These are phyloP conservation scores for Fusarium xyrophilum DNA, from an alignment of 2,329 filamentous ascomycete species.

Conservation along the genomic window DNA sequence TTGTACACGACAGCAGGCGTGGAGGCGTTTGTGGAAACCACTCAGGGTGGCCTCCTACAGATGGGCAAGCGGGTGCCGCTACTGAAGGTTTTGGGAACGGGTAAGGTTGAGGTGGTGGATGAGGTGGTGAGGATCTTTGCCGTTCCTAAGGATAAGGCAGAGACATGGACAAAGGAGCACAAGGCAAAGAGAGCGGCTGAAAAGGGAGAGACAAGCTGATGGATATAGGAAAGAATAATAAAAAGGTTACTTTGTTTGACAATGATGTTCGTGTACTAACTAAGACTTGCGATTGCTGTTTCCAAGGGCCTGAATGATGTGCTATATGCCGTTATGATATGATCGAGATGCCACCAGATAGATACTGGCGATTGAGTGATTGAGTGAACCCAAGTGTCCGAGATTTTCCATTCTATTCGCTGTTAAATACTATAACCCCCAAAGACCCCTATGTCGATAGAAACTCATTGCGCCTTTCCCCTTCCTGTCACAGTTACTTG, in stretches of 20 bases:
- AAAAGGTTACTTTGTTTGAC: conserved; percentile 5
- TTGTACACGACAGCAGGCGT: conserved; percentile 72
- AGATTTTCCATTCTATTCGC: conserved; percentile 31
- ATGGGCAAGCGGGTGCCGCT: conserved; percentile 84
- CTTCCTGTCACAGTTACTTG: background rate
- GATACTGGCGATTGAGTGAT: conserved; percentile 1
- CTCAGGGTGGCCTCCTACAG: conserved; percentile 80
- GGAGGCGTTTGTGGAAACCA: conserved; percentile 90
- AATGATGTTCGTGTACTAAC: background rate
- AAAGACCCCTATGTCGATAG: background rate
- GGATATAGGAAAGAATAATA: background rate
- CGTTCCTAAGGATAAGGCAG: conserved; percentile 73
- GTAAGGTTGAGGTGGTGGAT: conserved; percentile 87
- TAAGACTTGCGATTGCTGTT: conserved; percentile 15
- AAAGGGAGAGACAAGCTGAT: conserved; percentile 41
- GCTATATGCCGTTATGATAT: conserved; percentile 6
- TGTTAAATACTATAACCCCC: conserved; percentile 25
- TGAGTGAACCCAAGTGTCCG: conserved; percentile 10
- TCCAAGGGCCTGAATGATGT: background rate
- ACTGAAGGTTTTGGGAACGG: conserved; percentile 74
- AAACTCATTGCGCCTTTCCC: background rate
- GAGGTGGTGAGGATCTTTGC: conserved; percentile 83
- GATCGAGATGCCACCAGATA: background rate
- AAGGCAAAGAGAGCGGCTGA: conserved; percentile 73
- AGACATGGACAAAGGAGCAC: conserved; percentile 82